These are phyloP conservation scores for Claviceps sp. DNA, from an alignment of 2,329 filamentous ascomycete genomes.

Conservation along the genomic window DNA sequence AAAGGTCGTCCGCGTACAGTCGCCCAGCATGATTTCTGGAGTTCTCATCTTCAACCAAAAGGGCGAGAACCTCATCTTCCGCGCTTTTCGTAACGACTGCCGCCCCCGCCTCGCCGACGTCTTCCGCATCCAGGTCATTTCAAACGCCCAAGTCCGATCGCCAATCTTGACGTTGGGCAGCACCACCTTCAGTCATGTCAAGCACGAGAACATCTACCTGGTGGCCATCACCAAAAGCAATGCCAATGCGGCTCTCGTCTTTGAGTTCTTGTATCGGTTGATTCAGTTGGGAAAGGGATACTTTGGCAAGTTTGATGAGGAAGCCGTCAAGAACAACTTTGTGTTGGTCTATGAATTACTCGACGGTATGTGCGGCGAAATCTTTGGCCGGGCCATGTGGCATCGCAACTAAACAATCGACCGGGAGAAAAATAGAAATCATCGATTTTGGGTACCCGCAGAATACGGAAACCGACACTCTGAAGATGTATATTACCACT, in stretches of 20 bases:
- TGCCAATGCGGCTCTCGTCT: constrained; percentile 93
- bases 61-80: constrained; percentile 98
- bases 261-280: constrained; percentile 92
- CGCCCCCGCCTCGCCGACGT: constrained; percentile 94
- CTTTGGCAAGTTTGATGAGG: constrained; percentile 98
- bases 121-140: constrained; percentile 97
- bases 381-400: not conserved
- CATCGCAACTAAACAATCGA: not conserved
- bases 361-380: constrained; percentile 48
- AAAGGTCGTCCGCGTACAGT: not conserved
- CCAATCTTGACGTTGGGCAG: constrained; percentile 94
- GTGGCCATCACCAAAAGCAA: constrained; percentile 98
- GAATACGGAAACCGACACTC: constrained; percentile 94
- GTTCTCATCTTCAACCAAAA: constrained; percentile 99
- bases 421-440: constrained; percentile 51
- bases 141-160: constrained; percentile 92
- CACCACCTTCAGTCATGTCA: constrained; percentile 98
- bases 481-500: constrained; percentile 99
- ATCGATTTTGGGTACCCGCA: constrained; percentile 98
- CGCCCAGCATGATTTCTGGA: constrained; percentile 73
- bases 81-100: constrained; percentile 96
- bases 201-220: constrained; percentile 97
- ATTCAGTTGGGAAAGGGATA: constrained; percentile 86
- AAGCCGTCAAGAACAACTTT: constrained; percentile 99
- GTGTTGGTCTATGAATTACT: constrained; percentile 95